Conservation (phyloP, 2,329 filamentous ascomycete species). For the Sclerotinia minor region DNA sequence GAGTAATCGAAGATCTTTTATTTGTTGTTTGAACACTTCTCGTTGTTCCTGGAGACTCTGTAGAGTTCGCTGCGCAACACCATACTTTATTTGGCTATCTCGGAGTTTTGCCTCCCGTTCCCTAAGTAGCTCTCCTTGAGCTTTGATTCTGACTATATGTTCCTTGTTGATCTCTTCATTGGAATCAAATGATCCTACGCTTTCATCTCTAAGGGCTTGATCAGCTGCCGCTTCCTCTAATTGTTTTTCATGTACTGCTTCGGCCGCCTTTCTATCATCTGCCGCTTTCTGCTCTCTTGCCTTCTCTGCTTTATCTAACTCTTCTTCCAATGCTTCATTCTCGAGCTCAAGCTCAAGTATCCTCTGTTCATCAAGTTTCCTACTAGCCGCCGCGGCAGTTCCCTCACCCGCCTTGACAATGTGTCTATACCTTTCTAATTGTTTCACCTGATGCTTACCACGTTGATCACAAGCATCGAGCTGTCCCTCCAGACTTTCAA, state of each 20-base stretch:
- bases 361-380: background rate
- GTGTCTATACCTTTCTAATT: background rate
- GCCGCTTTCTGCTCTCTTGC: background rate
- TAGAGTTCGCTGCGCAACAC: background rate
- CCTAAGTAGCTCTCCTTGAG: background rate
- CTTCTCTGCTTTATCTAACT: background rate
- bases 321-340: background rate
- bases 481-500: background rate
- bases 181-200: background rate
- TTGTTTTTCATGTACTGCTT: background rate
- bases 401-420: no score
- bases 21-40: background rate
- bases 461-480: conserved; percentile 1
- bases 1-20: background rate
- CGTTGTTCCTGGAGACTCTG: background rate
- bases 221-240: background rate
- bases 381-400: background rate
- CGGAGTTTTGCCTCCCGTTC: background rate
- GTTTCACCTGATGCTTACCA: background rate
- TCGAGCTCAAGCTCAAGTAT: background rate
- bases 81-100: background rate
- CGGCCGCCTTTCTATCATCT: background rate
- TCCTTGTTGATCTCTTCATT: conserved; percentile 17
- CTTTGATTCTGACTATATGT: conserved; percentile 6
- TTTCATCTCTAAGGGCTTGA: background rate